Evolutionary conservation across 2,329 filamentous ascomycete genomes (phyloP), one percentile per base, ranked within the genome.

Genomic region (Clarireedia paspali): DNA sequence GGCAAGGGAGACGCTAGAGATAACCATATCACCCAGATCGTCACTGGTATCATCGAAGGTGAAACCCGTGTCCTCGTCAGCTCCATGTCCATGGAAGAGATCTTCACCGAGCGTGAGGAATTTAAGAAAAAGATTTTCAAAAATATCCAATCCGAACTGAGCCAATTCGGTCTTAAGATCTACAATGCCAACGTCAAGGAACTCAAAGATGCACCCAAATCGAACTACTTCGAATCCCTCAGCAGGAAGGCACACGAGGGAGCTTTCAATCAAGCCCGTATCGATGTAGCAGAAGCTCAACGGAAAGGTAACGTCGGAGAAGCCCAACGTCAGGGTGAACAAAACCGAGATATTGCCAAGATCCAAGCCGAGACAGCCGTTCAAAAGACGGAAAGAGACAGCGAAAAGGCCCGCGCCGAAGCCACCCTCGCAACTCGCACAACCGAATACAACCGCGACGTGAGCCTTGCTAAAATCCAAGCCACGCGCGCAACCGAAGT

Each of bases 21-120:
- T 14, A 61, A 80, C 53, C 88, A 92, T 72, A 84, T 94, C 15
- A 86, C 88, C 66, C 88, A 88, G 63, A 95, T 95, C 59, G 86
- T 95, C 71, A 92, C 90, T 71, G 89, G 89, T 58, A 91, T 95
- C 70, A 94, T 95, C 63, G 89, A 95, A 70, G 90, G 90, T 59
- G 90, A 95, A 71, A 91, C 88, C 1, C 81, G 90, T 57, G 87
- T 89, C 5, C 83, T 95, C 53, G 88, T 95, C 44, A 89, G 85
- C 0, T 85, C 83, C 63, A 92, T 95, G 87, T 92, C 88, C 1
- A 64, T 63, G 57, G 61, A 64, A 26, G 60, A 63, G 38, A 59
- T 63, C 27, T 91, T 91, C 71, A 86, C 84, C 58, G 85, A 89
- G 71, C 77, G 88, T 36, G 84, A 88, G 63, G 75, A 87, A 45